phyloP scores from a whole-genome alignment of 805 yeast species.

The Lachancea mirantina region DNA sequence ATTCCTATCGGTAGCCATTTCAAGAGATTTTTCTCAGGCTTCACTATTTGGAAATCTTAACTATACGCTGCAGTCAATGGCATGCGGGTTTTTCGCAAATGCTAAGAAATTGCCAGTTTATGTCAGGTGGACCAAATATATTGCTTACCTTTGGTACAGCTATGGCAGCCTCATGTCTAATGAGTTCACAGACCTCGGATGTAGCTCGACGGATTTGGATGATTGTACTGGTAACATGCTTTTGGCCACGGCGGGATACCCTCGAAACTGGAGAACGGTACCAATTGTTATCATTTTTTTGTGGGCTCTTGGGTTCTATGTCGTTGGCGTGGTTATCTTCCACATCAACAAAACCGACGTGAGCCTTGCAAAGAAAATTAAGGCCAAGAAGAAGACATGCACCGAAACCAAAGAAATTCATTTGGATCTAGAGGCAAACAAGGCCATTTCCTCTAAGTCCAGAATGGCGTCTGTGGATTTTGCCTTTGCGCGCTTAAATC shows the following conservation, averaged over 20 bases:
- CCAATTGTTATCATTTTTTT: constrained; percentile 57
- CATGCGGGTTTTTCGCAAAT: constrained; percentile 76
- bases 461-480: too few relatives aligned
- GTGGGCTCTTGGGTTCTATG: constrained; percentile 50
- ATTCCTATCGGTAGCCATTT: constrained; percentile 40
- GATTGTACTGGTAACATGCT: constrained; percentile 42
- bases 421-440: constrained; percentile 3
- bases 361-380: constrained; percentile 20
- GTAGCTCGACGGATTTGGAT: constrained; percentile 37
- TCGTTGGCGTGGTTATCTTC: constrained; percentile 42
- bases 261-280: constrained; percentile 53
- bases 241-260: constrained; percentile 51
- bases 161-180: constrained; percentile 63
- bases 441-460: neutral
- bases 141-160: constrained; percentile 71
- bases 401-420: neutral
- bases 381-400: constrained; percentile 12
- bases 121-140: constrained; percentile 76
- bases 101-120: constrained; percentile 72
- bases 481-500: too few relatives aligned
- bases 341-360: constrained; percentile 37
- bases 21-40: constrained; percentile 56
- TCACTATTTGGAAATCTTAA: constrained; percentile 54
- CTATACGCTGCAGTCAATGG: constrained; percentile 67
- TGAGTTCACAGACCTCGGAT: constrained; percentile 56